Conservation (phyloP, 2,329 filamentous ascomycete species). For the Penicillium sp. region DNA sequence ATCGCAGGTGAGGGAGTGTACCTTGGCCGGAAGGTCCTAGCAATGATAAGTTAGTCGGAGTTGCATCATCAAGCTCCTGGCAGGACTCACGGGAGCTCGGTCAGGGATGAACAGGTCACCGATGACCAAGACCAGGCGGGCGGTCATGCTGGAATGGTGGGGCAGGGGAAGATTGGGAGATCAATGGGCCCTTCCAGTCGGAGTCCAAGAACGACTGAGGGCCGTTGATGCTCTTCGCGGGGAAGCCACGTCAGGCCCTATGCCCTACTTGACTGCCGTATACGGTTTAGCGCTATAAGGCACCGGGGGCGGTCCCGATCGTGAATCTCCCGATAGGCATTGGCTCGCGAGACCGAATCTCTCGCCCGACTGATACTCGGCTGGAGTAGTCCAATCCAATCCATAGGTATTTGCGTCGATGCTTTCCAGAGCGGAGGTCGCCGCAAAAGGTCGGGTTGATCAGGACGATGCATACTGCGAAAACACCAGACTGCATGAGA, state of each 20-base stretch:
- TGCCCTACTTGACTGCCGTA: slow-evolving; percentile 9
- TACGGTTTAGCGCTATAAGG: slow-evolving; percentile 5
- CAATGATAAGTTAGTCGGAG: slow-evolving; percentile 12
- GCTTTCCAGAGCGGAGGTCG: slow-evolving; percentile 13
- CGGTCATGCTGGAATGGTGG: slow-evolving; percentile 58
- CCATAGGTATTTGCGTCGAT: background rate
- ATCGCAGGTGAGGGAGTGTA: slow-evolving; percentile 38
- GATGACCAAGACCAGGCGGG: slow-evolving; percentile 85
- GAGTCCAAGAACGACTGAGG: background rate
- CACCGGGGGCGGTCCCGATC: background rate
- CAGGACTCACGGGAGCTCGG: slow-evolving; percentile 66
- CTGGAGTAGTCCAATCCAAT: slow-evolving; percentile 9
- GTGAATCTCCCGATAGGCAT: slow-evolving; percentile 8
- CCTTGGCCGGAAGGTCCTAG: slow-evolving; percentile 82
- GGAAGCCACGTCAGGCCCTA: slow-evolving; percentile 20
- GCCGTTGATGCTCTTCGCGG: slow-evolving; percentile 18
- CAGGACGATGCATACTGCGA: slow-evolving; percentile 13
- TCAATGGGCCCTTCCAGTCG: slow-evolving; percentile 32
- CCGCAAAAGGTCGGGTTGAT: slow-evolving; percentile 7
- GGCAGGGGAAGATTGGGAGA: slow-evolving; percentile 2
- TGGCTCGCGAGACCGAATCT: slow-evolving; percentile 17
- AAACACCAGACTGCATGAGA: slow-evolving; percentile 7
- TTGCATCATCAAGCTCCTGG: slow-evolving; percentile 9
- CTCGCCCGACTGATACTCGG: slow-evolving; percentile 11
- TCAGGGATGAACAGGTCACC: slow-evolving; percentile 94